Percentiles rank a stretch among this genome's conserved stretches.
These are phyloP conservation scores for Cylindrotheca fusiformis DNA, from an alignment of 108 stramenopile species.

Conservation along the genomic window DNA sequence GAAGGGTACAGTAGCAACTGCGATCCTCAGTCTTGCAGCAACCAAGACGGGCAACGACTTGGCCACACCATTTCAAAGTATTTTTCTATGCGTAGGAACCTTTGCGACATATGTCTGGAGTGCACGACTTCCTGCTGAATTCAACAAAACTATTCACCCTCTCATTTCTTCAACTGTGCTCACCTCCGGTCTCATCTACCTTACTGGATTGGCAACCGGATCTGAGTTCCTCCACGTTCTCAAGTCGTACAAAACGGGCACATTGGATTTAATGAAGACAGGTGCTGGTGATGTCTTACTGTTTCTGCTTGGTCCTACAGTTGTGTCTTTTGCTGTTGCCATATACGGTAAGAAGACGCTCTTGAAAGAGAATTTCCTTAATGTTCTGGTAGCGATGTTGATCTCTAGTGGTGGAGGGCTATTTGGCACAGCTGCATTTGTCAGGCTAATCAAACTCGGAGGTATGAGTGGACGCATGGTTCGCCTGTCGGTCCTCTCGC, in stretches of 20 bases:
- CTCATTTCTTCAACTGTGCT: conserved; percentile 61
- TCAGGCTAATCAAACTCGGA: conserved; percentile 51
- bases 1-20: conserved; percentile 38
- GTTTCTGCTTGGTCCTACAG: conserved; percentile 75
- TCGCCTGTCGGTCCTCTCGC: conserved; percentile 70
- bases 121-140: conserved; percentile 52
- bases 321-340: conserved; percentile 67
- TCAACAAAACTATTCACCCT: conserved; percentile 74
- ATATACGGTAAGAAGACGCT: conserved; percentile 68
- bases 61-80: conserved; percentile 48
- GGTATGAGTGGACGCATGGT: conserved; percentile 36
- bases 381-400: conserved; percentile 52
- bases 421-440: conserved; percentile 74
- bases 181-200: conserved; percentile 19
- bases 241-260: conserved; percentile 65
- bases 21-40: conserved; percentile 32
- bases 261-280: conserved; percentile 41
- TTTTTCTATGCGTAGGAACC: conserved; percentile 51
- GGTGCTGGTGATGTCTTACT: conserved; percentile 77
- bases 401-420: conserved; percentile 68
- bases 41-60: conserved; percentile 19
- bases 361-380: conserved; percentile 62
- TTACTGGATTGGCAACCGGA: conserved; percentile 37
- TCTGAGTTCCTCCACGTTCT: conserved; percentile 46
- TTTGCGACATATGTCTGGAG: conserved; percentile 69